A percentile compares a stretch with the other conserved stretches of the same genome.
Evolutionary conservation across 345 rosid species (phyloP).

Genomic region (Microthlaspi erraticum): DNA sequence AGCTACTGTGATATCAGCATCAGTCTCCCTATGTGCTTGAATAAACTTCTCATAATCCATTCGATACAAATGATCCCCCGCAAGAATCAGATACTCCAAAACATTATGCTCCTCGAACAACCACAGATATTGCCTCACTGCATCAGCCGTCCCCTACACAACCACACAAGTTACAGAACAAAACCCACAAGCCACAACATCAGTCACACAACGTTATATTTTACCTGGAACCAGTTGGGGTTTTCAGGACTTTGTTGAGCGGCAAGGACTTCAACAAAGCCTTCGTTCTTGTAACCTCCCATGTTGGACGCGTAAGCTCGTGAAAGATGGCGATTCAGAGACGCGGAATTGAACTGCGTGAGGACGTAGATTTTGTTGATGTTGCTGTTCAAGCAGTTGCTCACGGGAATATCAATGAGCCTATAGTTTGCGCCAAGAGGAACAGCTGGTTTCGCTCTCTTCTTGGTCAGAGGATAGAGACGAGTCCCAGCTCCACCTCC

Average conservation of each 20-base stretch:
- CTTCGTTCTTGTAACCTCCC: constrained; percentile 97
- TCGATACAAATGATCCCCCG: constrained; percentile 93
- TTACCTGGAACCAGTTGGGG: constrained; percentile 97
- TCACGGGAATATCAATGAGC: constrained; percentile 92
- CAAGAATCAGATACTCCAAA: constrained; percentile 85
- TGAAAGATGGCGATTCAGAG: constrained; percentile 89
- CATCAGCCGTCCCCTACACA: constrained; percentile 96
- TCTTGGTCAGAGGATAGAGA: constrained; percentile 89
- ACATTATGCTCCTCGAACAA: constrained; percentile 96
- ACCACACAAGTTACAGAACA: neutral
- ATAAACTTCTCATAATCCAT: constrained; percentile 97
- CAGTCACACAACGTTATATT: too few relatives aligned
- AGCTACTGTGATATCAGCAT: constrained; percentile 98
- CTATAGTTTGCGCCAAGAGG: constrained; percentile 96
- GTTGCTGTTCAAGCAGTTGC: constrained; percentile 94
- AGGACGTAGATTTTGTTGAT: constrained; percentile 89
- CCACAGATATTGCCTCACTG: constrained; percentile 96
- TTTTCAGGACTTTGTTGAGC: constrained; percentile 99
- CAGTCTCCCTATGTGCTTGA: constrained; percentile 96
- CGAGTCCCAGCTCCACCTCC: constrained; percentile 99
- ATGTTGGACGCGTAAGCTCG: constrained; percentile 93
- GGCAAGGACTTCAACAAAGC: constrained; percentile 96
- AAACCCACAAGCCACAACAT: neutral
- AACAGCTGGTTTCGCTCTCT: constrained; percentile 97
- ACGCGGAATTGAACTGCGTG: constrained; percentile 95